phyloP scores from a whole-genome alignment of 345 rosid species.

The Balakata baccata region DNA sequence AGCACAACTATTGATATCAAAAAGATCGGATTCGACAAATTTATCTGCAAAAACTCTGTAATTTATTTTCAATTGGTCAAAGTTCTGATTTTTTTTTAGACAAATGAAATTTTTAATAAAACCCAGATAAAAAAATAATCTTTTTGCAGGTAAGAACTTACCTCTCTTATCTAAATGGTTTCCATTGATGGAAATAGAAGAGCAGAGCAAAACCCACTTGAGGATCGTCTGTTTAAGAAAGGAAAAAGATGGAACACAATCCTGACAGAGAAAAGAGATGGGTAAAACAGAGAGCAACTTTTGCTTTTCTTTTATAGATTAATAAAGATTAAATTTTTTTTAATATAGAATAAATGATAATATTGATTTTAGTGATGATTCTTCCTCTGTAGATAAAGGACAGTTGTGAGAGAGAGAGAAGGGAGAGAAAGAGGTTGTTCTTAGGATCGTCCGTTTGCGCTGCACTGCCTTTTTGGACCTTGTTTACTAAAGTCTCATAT shows the following conservation, averaged over 20 bases:
- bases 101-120: conserved; percentile 7
- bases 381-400: conserved; percentile 12
- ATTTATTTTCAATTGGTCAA: conserved; percentile 6
- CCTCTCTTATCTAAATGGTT: conserved; percentile 44
- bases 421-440: conserved; percentile 16
- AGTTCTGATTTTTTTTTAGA: conserved; percentile 3
- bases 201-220: conserved; percentile 19
- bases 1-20: conserved; percentile 1
- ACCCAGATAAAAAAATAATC: conserved; percentile 11
- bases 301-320: conserved; percentile 9
- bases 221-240: conserved; percentile 6
- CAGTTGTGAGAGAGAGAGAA: conserved; percentile 7
- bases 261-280: not conserved
- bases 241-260: not conserved
- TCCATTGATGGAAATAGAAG: conserved; percentile 34
- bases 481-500: conserved; percentile 11
- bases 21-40: conserved; percentile 28
- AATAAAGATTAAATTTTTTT: not conserved
- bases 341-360: not conserved
- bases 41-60: conserved; percentile 24
- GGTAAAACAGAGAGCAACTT: conserved; percentile 16
- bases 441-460: conserved; percentile 46
- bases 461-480: conserved; percentile 28
- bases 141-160: conserved; percentile 16
- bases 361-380: conserved; percentile 22